These are phyloP conservation scores for Yamadazyma friedrichii DNA, from an alignment of 1,139 yeast species.

Conservation along the genomic window DNA sequence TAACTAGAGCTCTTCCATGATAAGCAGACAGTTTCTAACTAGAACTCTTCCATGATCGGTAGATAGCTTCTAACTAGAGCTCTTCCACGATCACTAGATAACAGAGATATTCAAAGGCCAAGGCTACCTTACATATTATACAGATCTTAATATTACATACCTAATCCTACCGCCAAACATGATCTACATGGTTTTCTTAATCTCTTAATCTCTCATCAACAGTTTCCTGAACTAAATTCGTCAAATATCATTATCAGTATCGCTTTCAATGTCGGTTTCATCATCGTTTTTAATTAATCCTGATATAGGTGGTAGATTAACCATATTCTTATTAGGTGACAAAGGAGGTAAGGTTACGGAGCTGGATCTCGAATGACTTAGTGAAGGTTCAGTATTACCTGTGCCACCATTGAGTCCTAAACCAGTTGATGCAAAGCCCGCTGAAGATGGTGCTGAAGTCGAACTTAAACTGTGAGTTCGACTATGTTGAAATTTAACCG, in stretches of 20 bases:
- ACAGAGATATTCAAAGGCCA: too few species aligned
- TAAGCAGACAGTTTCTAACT: too few species aligned
- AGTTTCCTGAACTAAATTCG: too few species aligned
- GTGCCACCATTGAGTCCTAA: neutral
- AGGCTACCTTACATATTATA: too few species aligned
- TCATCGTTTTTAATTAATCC: conserved; percentile 29
- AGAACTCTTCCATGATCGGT: too few species aligned
- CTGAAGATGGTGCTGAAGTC: conserved; percentile 8
- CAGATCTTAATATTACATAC: too few species aligned
- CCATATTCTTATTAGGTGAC: conserved; percentile 13
- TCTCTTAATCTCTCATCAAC: neutral
- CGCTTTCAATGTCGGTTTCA: conserved; percentile 33
- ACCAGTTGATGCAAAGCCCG: neutral
- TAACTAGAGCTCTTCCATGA: too few species aligned
- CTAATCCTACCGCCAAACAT: neutral
- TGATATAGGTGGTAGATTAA: conserved; percentile 31
- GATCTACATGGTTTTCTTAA: neutral
- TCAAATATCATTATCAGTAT: conserved; percentile 11
- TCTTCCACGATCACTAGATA: too few species aligned
- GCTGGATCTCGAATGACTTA: conserved; percentile 18
- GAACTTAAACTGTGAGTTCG: conserved; percentile 31
- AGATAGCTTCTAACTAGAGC: too few species aligned
- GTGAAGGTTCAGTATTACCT: conserved; percentile 6
- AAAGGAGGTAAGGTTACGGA: conserved; percentile 19
- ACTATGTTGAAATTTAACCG: conserved; percentile 31